Percentiles rank a stretch among this genome's conserved stretches.
Conservation (phyloP, 1,284 basidiomycete genomes). For the Boletus smithii region DNA sequence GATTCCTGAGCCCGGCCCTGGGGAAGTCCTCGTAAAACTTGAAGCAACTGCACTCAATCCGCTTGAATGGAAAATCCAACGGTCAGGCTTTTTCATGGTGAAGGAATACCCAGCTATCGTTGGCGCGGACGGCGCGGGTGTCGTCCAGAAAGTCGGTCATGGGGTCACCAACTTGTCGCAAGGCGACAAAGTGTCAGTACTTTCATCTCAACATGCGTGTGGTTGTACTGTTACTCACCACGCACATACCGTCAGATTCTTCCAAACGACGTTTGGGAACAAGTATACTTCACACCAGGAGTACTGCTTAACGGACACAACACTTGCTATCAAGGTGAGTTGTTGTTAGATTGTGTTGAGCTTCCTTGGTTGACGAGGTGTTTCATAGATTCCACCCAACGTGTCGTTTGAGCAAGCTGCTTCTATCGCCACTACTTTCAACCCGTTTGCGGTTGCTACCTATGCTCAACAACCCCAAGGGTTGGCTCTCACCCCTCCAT, state of each 20-base stretch:
- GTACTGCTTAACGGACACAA: background rate
- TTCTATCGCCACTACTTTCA: conserved; percentile 28
- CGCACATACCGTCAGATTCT: background rate
- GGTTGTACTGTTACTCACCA: no score
- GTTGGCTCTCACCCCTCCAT: conserved; percentile 19
- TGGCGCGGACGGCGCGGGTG: conserved; percentile 1
- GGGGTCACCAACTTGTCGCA: background rate
- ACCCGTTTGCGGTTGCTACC: conserved; percentile 30
- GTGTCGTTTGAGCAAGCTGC: conserved; percentile 45
- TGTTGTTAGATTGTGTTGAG: background rate
- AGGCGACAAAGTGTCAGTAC: conserved; percentile 1
- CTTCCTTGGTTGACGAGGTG: background rate
- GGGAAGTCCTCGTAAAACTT: conserved; percentile 17
- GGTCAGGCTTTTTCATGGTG: background rate
- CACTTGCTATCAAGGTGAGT: background rate
- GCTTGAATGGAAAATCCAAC: background rate
- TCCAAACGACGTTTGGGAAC: background rate
- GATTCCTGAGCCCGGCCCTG: conserved; percentile 18
- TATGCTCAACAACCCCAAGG: conserved; percentile 22
- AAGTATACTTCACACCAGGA: background rate
- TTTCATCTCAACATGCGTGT: background rate
- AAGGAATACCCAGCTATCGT: conserved; percentile 1
- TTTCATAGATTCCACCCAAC: conserved; percentile 16
- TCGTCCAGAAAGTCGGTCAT: conserved; percentile 3
- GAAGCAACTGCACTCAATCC: conserved; percentile 3